Percentiles rank a stretch among this genome's conserved stretches.
Conservation (phyloP, 345 rosid species). For the Lagerstroemia speciosa region DNA sequence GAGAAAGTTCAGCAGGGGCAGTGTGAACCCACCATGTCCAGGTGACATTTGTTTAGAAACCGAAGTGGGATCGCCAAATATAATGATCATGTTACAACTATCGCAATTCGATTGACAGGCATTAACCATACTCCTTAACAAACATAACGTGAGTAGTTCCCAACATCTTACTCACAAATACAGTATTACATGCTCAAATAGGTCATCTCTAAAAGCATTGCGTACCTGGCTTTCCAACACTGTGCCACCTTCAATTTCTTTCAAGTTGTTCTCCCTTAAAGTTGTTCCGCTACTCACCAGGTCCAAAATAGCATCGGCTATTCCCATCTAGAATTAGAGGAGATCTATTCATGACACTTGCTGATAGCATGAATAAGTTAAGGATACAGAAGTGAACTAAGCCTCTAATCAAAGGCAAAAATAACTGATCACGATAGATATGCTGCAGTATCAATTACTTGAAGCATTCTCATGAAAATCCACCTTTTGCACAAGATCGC, state of each 20-base stretch:
- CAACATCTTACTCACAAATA: neutral
- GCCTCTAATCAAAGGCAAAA: neutral
- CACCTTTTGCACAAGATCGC: neutral
- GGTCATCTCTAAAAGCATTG: neutral
- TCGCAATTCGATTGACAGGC: too few species aligned
- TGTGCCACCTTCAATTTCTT: conserved; percentile 87
- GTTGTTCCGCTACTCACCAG: conserved; percentile 99
- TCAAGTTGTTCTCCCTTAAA: conserved; percentile 79
- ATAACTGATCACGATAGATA: too few species aligned
- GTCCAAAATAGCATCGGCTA: conserved; percentile 96
- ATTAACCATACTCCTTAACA: neutral
- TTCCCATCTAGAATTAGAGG: conserved; percentile 62
- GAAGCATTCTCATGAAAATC: neutral
- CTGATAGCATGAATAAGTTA: too few species aligned
- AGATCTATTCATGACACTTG: too few species aligned
- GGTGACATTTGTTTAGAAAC: neutral
- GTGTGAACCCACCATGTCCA: neutral
- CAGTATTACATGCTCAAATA: neutral
- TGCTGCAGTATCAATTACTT: neutral
- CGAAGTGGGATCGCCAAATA: neutral
- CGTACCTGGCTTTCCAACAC: conserved; percentile 89
- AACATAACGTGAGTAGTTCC: neutral
- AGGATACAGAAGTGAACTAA: neutral
- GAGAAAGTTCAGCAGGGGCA: conserved; percentile 1
- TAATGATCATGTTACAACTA: neutral